These are phyloP conservation scores for Leptodermis oblonga DNA, from an alignment of 257 asterid species.

Conservation along the genomic window DNA sequence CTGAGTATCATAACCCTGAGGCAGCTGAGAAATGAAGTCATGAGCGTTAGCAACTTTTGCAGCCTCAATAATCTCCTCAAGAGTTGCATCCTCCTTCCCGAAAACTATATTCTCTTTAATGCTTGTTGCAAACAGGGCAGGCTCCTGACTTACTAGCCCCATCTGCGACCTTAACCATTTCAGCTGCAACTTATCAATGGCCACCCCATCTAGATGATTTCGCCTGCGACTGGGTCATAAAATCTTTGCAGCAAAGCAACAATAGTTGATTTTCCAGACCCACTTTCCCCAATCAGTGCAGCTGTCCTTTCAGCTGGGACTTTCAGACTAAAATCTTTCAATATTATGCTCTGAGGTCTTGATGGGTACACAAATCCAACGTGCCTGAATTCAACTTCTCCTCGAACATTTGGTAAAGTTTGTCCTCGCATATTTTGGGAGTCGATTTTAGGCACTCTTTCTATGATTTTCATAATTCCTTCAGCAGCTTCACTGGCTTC, in stretches of 20 bases:
- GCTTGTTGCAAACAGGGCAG: constrained; percentile 79
- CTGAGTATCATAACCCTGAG: constrained; percentile 88
- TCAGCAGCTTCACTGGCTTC: too few species aligned
- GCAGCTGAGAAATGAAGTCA: constrained; percentile 67
- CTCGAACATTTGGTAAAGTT: constrained; percentile 43
- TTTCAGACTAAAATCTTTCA: constrained; percentile 52
- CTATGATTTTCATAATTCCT: too few species aligned
- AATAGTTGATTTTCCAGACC: too few species aligned
- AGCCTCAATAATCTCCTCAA: constrained; percentile 80
- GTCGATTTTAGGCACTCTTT: too few species aligned
- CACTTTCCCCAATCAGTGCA: constrained; percentile 90
- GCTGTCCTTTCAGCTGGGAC: constrained; percentile 68
- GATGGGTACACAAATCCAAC: constrained; percentile 67
- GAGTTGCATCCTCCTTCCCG: constrained; percentile 75
- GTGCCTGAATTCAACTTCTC: constrained; percentile 64
- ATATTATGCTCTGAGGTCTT: too few species aligned
- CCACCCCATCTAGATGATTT: too few species aligned
- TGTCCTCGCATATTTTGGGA: too few species aligned
- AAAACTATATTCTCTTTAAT: constrained; percentile 79
- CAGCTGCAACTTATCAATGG: too few species aligned
- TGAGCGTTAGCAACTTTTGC: constrained; percentile 90
- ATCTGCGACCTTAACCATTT: too few species aligned
- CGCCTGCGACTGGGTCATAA: too few species aligned
- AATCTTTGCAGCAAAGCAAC: too few species aligned
- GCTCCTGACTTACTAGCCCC: constrained; percentile 98